Evolutionary conservation across 257 asterid genomes (phyloP).

Genomic region (Solanum chaucha): DNA sequence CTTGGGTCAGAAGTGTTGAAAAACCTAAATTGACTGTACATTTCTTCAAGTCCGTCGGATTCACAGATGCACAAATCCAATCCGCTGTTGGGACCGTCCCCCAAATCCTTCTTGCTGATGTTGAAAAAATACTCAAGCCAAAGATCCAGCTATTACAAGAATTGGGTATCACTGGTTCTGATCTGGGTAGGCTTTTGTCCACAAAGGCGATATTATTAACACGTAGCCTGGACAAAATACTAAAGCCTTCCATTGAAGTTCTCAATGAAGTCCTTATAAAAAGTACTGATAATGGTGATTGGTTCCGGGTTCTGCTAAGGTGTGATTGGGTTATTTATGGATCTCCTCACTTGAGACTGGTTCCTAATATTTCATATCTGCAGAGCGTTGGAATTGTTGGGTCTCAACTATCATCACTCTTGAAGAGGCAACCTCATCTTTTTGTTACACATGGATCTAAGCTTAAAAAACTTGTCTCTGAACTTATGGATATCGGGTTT

Average conservation of each 20-base stretch:
- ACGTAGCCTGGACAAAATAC: conserved; percentile 9
- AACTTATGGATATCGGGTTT: conserved; percentile 14
- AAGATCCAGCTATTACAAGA: conserved; percentile 22
- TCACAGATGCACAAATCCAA: conserved; percentile 12
- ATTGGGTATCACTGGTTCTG: conserved; percentile 17
- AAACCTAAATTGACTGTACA: background rate
- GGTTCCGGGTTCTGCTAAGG: conserved; percentile 7
- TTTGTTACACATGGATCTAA: background rate
- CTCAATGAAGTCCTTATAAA: conserved; percentile 4
- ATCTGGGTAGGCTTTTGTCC: conserved; percentile 13
- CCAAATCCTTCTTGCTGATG: conserved; percentile 5
- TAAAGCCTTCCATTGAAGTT: conserved; percentile 12
- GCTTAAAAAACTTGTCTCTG: conserved; percentile 11
- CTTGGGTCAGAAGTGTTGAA: conserved; percentile 1
- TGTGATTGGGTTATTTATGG: background rate
- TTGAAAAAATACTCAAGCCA: conserved; percentile 24
- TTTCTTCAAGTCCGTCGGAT: conserved; percentile 5
- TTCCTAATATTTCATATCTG: conserved; percentile 17
- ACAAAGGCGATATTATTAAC: conserved; percentile 1
- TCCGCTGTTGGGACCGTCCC: background rate
- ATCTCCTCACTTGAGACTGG: background rate
- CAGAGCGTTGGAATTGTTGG: conserved; percentile 22
- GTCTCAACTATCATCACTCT: conserved; percentile 10
- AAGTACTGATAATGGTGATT: conserved; percentile 1
- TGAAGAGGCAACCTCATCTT: conserved; percentile 14